Base-by-base conservation (phyloP, 2,329 filamentous ascomycete species). In the Stemphylium beticola region DNA sequence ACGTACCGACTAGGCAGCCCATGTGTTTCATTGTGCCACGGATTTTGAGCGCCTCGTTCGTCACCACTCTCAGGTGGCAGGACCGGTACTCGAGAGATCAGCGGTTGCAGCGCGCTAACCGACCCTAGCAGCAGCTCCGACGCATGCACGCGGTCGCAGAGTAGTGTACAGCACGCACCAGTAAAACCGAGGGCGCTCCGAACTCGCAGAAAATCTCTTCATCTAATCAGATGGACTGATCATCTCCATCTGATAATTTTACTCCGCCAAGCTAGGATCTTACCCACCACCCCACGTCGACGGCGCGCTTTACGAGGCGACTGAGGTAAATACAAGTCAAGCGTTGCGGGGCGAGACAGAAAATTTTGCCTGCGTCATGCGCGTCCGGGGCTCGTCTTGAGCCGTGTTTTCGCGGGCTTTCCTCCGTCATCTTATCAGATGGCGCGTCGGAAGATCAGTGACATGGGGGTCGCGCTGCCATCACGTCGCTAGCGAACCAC, bases 341-440 rank as follows among this genome's bases (percentile, higher is more conserved):
- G 67, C 55, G 64, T 55, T 62, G 65, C 63, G 70, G 69, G 66
- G 60, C 61, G 47, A 22, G 14, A 45, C 24, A 46, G 57, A 70
- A 70, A 69, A 64, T 63, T 72, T 61, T 66, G 50, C 61, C 55
- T 66, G 56, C 60, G 57, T 60, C 51, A 70, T 67, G 65, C 66
- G 64, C 54, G 50, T 17, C 39, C 33, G 33, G 43, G 38, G 49
- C 45, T 40, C 57, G 53, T 20, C 42, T 32, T 41, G 49, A 51
- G 53, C 61, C 58, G 49, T 52, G 43, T 47, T 53, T 43, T 53
- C 48, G 40, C 22, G 51, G 57, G 47, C 50, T 29, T 44, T 62
- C 36, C 20, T 36, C 55, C 56, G 50, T 53, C 48, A 60, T 61
- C 46, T 73, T 69, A 73, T 74, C 71, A 66, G 71, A 73, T 73